Evolutionary conservation across 2,329 filamentous ascomycete species (phyloP).

Genomic region (Cladorrhinum sp.): DNA sequence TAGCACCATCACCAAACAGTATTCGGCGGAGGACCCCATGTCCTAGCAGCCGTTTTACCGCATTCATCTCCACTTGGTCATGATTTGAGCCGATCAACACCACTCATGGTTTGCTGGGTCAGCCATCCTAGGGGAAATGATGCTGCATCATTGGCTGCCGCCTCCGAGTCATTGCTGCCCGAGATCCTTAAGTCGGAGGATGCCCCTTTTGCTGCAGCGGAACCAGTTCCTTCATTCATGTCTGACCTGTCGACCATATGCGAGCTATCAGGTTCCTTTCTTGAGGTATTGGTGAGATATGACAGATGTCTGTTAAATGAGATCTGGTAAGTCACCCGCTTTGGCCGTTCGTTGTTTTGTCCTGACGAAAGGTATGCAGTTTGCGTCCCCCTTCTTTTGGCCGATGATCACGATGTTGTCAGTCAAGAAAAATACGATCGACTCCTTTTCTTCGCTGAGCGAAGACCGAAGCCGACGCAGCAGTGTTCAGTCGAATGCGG

Average conservation of each 20-base stretch:
- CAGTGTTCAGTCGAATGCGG: constrained; percentile 11
- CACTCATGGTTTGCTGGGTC: constrained; percentile 6
- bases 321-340: neutral
- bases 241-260: neutral
- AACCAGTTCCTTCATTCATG: neutral
- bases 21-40: neutral
- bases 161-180: constrained; percentile 16
- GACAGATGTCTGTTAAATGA: neutral
- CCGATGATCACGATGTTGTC: constrained; percentile 5
- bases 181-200: neutral
- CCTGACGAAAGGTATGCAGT: neutral
- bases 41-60: neutral
- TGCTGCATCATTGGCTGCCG: neutral
- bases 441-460: constrained; percentile 16
- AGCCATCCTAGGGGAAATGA: neutral
- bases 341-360: neutral
- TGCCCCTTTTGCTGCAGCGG: neutral
- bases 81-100: constrained; percentile 2
- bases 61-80: constrained; percentile 16
- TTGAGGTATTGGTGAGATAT: neutral
- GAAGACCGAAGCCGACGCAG: constrained; percentile 8
- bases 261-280: neutral
- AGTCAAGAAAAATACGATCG: constrained; percentile 13
- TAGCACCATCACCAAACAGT: constrained; percentile 4
- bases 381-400: neutral